Evolutionary conservation across 2,329 filamentous ascomycete species (phyloP), one percentile per base, ranked within the genome.

Genomic region (Penicillium rolfsii): DNA sequence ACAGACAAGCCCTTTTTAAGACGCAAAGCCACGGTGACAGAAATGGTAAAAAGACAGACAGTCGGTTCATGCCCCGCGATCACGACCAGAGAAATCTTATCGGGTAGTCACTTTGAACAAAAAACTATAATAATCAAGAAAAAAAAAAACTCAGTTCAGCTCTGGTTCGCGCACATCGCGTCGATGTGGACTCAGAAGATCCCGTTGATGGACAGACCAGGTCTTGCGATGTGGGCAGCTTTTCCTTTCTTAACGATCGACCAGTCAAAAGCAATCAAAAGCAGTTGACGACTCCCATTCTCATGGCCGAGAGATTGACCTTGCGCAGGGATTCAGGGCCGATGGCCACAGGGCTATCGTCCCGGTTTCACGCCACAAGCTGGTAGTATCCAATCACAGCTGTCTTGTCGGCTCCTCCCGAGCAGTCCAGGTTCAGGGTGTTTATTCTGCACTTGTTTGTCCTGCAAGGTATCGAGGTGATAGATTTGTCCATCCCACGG

Each of bases 101-200:
- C 55, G 55, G 30, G 38, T 52, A 35, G 38, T 36, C 30, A 12
- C 2, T 26, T 22, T 35, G 26, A 24, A 7, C 24, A 35, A 36
- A 56, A 24, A 26, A 19, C 40, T 33, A 33, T 33, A 33, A 33
- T 33, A 33, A 33, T 33, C 9, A 33, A 30, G 24, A 33, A 30
- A 30, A 58, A 55, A 36, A 8, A 30, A 26, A 65, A 28, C 19
- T 45, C 35, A 49, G 45, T 35, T 58, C 55, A 57, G 55, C 46
- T 45, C 50, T 40, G 35, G 33, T 53, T 40, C 22, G 33, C 22
- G 19, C 33, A 19, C n/a, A 53, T 41, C 26, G 28, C 5, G 3
- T 46, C 24, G 26, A 24, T 12, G 28, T 36, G 26, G 33, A 53
- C 40, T 66, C 63, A 59, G 63, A 63, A 66, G 61, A 54, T 64